Evolutionary conservation across 257 asterid species (phyloP), one percentile per base, ranked within the genome.

Genomic region (Nicotiana undulata): DNA sequence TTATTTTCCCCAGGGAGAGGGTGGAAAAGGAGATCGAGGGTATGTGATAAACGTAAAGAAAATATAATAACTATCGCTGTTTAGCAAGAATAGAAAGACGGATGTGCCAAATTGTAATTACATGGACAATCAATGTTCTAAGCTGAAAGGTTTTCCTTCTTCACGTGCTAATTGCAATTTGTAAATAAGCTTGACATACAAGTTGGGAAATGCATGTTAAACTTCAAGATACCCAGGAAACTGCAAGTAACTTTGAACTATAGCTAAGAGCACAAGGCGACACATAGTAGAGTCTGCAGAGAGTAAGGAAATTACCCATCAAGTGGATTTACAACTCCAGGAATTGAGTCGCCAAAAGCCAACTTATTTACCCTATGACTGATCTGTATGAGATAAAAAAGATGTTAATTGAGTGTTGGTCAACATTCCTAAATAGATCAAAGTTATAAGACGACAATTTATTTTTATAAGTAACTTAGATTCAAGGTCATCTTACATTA

Each of bases 361-460:
- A 96, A 74, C 88, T 92, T 96, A 87, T 96, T 90, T 82, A 96
- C 90, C 89, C 76, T 92, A 92, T 94, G 99, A 88, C 93, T 94
- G 81, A 96, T 94, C 99, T 96, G 97, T 89, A 86, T 37, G 31
- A 81, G 84, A 72, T 77, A 81, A 75, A 84, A 84, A 76, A 63
- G 22, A 77, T 58, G 65, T 29, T 70, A 77, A 37, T 37, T 15
- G 79, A 74, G 16, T 49, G 61, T 74, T 4, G 2, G 44, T 37
- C 44, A 74, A 24, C 44, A 74, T 74, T 74, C 16, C 26, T 24
- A 26, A 49, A 49, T 4, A 74, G 51, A 74, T 15, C 44, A 74
- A 24, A 26, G 8, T 32, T 44, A 80, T 81, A 55, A 24, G 55
- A 82, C 37, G 11, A 61, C 64, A 64, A 61, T 74, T 16, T 63